These are phyloP conservation scores for Hibiscus mutabilis DNA, from an alignment of 345 rosid genomes.

Conservation along the genomic window DNA sequence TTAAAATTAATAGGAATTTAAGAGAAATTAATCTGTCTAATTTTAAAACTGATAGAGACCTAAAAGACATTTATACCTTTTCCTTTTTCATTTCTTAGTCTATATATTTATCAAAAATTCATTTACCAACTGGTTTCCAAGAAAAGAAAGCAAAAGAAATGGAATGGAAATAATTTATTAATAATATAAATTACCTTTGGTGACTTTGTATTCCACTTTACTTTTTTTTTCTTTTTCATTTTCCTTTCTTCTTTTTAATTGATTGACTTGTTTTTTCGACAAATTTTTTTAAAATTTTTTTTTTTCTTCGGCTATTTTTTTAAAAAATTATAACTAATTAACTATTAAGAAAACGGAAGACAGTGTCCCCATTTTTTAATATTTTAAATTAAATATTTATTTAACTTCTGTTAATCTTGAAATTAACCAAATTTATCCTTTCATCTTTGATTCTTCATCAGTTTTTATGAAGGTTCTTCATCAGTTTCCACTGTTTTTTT, in stretches of 20 bases:
- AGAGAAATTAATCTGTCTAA: too few relatives aligned
- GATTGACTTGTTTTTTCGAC: background rate
- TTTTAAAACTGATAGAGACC: too few relatives aligned
- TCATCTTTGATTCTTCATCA: too few relatives aligned
- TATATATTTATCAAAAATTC: background rate
- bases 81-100: background rate
- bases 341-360: too few relatives aligned
- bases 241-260: constrained; percentile 1
- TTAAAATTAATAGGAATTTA: too few relatives aligned
- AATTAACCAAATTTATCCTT: too few relatives aligned
- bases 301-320: too few relatives aligned
- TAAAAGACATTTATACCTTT: background rate
- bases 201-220: constrained; percentile 9
- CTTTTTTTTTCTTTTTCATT: background rate
- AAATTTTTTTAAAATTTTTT: too few relatives aligned
- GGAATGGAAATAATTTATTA: background rate
- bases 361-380: too few relatives aligned
- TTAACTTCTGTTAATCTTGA: too few relatives aligned
- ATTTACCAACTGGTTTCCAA: background rate
- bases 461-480: constrained; percentile 15
- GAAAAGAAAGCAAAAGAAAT: background rate
- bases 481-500: constrained; percentile 20
- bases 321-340: too few relatives aligned
- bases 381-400: too few relatives aligned
- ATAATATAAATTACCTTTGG: background rate